phyloP scores from a whole-genome alignment of 2,329 filamentous ascomycete species.

The Cercospora sp. region DNA sequence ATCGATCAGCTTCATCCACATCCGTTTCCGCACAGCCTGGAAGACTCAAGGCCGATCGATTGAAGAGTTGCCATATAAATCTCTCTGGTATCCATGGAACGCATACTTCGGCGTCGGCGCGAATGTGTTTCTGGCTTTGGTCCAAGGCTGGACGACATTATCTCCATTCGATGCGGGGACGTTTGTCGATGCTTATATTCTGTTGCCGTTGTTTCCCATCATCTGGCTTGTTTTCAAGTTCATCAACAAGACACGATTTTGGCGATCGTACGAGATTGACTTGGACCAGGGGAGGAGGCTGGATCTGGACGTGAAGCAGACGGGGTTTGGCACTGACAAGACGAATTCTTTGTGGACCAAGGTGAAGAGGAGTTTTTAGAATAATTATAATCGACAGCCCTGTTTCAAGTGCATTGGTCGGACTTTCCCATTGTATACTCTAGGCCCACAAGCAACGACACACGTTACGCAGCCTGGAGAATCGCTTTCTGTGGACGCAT shows the following conservation, averaged over 20 bases:
- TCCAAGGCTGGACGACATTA: conserved; percentile 58
- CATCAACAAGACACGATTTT: conserved; percentile 42
- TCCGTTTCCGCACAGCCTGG: conserved; percentile 70
- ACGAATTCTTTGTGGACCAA: background rate
- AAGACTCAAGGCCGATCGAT: conserved; percentile 57
- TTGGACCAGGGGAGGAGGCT: conserved; percentile 45
- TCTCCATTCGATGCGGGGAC: conserved; percentile 52
- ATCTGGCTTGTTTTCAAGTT: conserved; percentile 53
- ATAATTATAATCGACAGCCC: background rate
- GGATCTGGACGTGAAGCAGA: conserved; percentile 39
- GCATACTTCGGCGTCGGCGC: conserved; percentile 52
- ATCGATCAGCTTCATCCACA: conserved; percentile 68
- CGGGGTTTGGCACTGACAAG: background rate
- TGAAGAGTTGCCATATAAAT: conserved; percentile 51
- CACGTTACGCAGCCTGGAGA: background rate
- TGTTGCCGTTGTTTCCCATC: conserved; percentile 53
- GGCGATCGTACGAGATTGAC: conserved; percentile 44
- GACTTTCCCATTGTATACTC: background rate
- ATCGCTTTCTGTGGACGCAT: background rate
- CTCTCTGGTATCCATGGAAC: conserved; percentile 54
- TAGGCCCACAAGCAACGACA: background rate
- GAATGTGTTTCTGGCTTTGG: conserved; percentile 54
- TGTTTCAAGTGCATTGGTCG: background rate
- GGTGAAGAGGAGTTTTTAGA: background rate
- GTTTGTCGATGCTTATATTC: conserved; percentile 59